These are phyloP conservation scores for Amesomyces nigricolor DNA, from an alignment of 2,329 filamentous ascomycete species.

Conservation along the genomic window DNA sequence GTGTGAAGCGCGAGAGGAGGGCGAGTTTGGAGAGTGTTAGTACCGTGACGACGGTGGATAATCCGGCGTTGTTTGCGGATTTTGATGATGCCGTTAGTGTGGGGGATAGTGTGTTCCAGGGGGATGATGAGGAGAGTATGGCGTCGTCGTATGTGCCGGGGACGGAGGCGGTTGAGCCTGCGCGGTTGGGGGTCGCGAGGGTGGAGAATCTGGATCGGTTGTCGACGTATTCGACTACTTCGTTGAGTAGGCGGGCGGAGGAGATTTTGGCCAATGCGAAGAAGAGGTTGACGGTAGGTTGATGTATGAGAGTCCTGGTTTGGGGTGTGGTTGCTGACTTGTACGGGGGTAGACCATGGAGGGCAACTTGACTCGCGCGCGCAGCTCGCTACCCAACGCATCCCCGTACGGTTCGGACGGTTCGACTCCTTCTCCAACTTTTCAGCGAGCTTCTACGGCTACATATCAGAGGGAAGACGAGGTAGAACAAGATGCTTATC, in stretches of 20 bases:
- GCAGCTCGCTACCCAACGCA: slow-evolving; percentile 57
- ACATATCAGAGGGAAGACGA: slow-evolving; percentile 31
- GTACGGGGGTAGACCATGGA: slow-evolving; percentile 69
- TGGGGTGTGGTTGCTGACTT: slow-evolving; percentile 9
- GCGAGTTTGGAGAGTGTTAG: slow-evolving; percentile 56
- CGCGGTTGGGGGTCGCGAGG: slow-evolving; percentile 25
- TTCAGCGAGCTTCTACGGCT: slow-evolving; percentile 38
- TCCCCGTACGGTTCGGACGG: slow-evolving; percentile 51
- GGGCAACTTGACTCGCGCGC: slow-evolving; percentile 75
- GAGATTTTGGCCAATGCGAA: slow-evolving; percentile 91
- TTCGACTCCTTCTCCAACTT: slow-evolving; percentile 49
- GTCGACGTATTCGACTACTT: slow-evolving; percentile 60
- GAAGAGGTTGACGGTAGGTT: slow-evolving; percentile 74
- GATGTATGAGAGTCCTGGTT: neutral
- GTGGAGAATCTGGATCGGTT: slow-evolving; percentile 25
- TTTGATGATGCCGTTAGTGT: slow-evolving; percentile 58
- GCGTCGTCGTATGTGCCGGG: slow-evolving; percentile 52
- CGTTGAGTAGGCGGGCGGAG: slow-evolving; percentile 77
- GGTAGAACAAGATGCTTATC: neutral
- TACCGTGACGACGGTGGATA: slow-evolving; percentile 51
- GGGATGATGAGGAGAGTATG: slow-evolving; percentile 62
- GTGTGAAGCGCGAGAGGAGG: slow-evolving; percentile 43
- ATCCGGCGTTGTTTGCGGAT: slow-evolving; percentile 48
- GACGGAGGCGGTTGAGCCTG: slow-evolving; percentile 31
- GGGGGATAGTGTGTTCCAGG: slow-evolving; percentile 60